Evolutionary conservation across 257 asterid genomes (phyloP).

Genomic region (Avicennia marina): DNA sequence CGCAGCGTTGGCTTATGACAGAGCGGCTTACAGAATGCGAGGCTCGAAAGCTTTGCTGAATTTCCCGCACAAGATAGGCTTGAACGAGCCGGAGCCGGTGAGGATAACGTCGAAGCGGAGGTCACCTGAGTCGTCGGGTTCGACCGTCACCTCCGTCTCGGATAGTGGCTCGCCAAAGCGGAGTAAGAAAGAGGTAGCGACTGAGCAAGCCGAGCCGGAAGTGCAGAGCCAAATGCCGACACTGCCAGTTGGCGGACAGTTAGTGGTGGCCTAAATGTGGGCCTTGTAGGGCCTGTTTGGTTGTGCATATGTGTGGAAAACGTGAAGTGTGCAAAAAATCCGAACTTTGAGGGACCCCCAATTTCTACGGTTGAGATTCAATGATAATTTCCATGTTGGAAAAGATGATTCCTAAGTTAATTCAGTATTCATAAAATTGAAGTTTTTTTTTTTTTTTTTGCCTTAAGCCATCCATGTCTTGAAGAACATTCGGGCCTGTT

Average conservation of each 20-base stretch:
- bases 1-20: constrained; percentile 84
- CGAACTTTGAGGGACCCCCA: too few species aligned
- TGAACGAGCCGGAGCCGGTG: constrained; percentile 83
- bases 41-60: constrained; percentile 78
- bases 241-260: constrained; percentile 38
- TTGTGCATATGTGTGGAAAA: constrained; percentile 16
- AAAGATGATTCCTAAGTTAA: too few species aligned
- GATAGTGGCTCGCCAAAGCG: constrained; percentile 59
- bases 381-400: too few species aligned
- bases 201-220: constrained; percentile 53
- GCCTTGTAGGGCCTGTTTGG: constrained; percentile 18
- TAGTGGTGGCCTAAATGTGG: constrained; percentile 34
- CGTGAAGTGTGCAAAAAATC: too few species aligned
- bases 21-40: constrained; percentile 84
- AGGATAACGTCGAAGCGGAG: constrained; percentile 54
- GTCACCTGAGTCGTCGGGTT: constrained; percentile 47
- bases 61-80: constrained; percentile 60
- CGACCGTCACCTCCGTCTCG: constrained; percentile 33
- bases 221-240: constrained; percentile 47
- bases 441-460: too few species aligned
- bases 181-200: constrained; percentile 29
- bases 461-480: too few species aligned
- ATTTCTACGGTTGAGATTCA: too few species aligned
- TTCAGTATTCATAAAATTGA: too few species aligned
- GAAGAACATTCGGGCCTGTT: too few species aligned